Conservation (phyloP, 257 asterid genomes). For the Primulina huaijiensis region DNA sequence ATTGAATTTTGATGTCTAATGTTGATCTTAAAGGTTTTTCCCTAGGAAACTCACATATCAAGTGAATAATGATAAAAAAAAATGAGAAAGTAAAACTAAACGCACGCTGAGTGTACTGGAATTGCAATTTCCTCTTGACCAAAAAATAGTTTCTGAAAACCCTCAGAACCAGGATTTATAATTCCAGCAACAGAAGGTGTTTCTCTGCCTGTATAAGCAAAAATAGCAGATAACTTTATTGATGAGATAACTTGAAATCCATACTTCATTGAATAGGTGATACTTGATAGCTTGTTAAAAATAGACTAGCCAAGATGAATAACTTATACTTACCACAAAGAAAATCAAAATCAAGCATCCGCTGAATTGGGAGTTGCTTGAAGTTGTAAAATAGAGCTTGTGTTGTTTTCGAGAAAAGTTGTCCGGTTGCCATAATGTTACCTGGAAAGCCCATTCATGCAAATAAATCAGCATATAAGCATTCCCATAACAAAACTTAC, state of each 20-base stretch:
- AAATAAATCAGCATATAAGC: conserved; percentile 29
- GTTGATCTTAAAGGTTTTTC: not conserved
- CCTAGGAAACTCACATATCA: conserved; percentile 5
- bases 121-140: conserved; percentile 98
- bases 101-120: conserved; percentile 92
- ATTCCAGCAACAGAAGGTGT: conserved; percentile 99
- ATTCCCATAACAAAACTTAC: not conserved
- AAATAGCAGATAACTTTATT: conserved; percentile 4
- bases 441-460: conserved; percentile 37
- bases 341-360: conserved; percentile 99
- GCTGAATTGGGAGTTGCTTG: conserved; percentile 96
- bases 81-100: conserved; percentile 12
- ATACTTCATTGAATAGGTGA: not conserved
- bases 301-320: conserved; percentile 11
- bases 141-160: conserved; percentile 93
- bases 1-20: not conserved
- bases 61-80: conserved; percentile 8
- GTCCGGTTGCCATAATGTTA: conserved; percentile 83
- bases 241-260: conserved; percentile 14
- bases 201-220: conserved; percentile 73
- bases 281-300: not conserved
- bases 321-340: conserved; percentile 66
- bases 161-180: conserved; percentile 98
- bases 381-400: conserved; percentile 88
- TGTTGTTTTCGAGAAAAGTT: conserved; percentile 84